These are phyloP conservation scores for Lachnellula suecica DNA, from an alignment of 2,329 filamentous ascomycete species.

Conservation along the genomic window DNA sequence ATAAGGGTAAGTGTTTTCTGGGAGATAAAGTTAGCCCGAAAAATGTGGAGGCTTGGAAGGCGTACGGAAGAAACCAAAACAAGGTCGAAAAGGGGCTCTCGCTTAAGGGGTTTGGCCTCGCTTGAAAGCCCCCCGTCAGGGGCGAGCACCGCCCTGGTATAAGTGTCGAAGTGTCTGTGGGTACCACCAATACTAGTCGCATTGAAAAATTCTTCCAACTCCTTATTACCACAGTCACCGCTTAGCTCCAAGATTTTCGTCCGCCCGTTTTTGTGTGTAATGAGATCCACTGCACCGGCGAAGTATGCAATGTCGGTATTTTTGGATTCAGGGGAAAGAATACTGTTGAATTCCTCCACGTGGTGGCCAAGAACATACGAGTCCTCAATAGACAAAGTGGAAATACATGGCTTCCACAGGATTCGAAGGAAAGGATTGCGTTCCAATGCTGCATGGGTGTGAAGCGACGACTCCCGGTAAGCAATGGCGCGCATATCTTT, in stretches of 20 bases:
- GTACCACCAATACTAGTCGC: slow-evolving; percentile 1
- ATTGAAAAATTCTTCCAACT: slow-evolving; percentile 6
- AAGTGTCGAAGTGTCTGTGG: slow-evolving; percentile 10
- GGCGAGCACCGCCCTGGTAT: slow-evolving; percentile 12
- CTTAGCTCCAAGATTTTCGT: slow-evolving; percentile 9
- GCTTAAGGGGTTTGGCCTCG: background rate
- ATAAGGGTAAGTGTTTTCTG: background rate
- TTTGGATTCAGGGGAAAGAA: slow-evolving; percentile 4
- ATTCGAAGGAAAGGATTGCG: slow-evolving; percentile 12
- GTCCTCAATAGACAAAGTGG: slow-evolving; percentile 3
- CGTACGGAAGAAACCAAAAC: slow-evolving; percentile 2
- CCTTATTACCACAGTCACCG: background rate
- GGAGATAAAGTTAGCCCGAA: background rate
- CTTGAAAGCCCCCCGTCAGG: slow-evolving; percentile 3
- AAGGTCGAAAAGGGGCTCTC: slow-evolving; percentile 1
- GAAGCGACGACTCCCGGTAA: slow-evolving; percentile 4
- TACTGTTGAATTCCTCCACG: background rate
- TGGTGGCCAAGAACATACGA: background rate
- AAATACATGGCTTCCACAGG: slow-evolving; percentile 14
- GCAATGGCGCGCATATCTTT: slow-evolving; percentile 5
- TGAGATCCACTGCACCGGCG: slow-evolving; percentile 5
- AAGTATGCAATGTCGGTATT: slow-evolving; percentile 7
- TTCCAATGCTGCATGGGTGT: background rate
- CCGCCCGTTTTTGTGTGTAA: slow-evolving; percentile 3
- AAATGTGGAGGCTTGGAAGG: background rate